Evolutionary conservation across 148 eudicot genomes (phyloP).

Genomic region (Vaccinium corymbosum): DNA sequence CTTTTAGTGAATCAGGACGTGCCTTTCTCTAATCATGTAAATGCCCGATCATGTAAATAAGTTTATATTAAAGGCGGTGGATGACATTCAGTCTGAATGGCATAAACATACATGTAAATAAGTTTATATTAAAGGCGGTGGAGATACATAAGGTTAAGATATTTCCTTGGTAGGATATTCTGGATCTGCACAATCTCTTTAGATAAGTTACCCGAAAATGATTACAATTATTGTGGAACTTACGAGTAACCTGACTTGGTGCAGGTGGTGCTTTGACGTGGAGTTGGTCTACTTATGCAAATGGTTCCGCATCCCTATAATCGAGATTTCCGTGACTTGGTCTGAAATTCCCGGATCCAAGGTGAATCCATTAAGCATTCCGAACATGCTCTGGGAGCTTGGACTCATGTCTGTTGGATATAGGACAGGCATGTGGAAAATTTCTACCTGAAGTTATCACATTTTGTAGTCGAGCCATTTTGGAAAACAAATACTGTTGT

Average conservation of each 20-base stretch:
- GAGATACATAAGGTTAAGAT: too few relatives aligned
- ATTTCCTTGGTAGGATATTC: too few relatives aligned
- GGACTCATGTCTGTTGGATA: constrained; percentile 87
- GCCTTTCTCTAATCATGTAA: neutral
- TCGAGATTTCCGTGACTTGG: constrained; percentile 33
- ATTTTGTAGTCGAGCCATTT: neutral
- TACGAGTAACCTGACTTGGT: neutral
- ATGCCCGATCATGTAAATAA: too few relatives aligned
- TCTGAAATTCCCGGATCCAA: constrained; percentile 95
- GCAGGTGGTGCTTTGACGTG: constrained; percentile 99
- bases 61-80: too few relatives aligned
- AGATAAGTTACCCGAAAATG: neutral
- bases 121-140: too few relatives aligned
- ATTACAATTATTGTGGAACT: neutral
- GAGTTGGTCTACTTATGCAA: constrained; percentile 90
- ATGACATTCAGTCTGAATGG: too few relatives aligned
- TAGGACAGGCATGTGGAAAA: constrained; percentile 81
- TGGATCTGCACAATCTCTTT: too few relatives aligned
- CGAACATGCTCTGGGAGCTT: constrained; percentile 97
- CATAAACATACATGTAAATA: too few relatives aligned
- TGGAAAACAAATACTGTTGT: neutral
- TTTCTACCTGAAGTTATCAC: constrained; percentile 13
- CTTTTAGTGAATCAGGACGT: neutral
- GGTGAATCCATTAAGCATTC: constrained; percentile 80
- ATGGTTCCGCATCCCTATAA: constrained; percentile 48